A percentile compares a stretch with the other conserved stretches of the same genome.
These are phyloP conservation scores for Calocybe cyanea DNA, from an alignment of 768 basidiomycete genomes.

Conservation along the genomic window DNA sequence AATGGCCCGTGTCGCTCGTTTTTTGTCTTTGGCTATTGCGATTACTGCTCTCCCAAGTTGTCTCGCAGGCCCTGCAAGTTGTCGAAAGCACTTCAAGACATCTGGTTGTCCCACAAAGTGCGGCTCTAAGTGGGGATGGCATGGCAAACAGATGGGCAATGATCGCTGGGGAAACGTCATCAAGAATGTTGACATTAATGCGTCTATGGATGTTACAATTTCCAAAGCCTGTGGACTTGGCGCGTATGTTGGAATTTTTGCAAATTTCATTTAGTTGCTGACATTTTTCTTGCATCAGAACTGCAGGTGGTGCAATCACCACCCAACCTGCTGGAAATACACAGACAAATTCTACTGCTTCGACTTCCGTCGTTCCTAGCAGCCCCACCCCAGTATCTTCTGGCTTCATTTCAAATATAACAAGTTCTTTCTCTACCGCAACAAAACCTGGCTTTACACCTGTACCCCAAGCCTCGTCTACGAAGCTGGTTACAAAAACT, in stretches of 20 bases:
- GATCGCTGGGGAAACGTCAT: constrained; percentile 56
- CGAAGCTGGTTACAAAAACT: constrained; percentile 13
- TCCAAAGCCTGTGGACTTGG: constrained; percentile 40
- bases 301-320: constrained; percentile 16
- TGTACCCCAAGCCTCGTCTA: constrained; percentile 5
- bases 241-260: background rate
- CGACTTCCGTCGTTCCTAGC: background rate
- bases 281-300: background rate
- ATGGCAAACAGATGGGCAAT: constrained; percentile 45
- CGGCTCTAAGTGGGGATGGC: constrained; percentile 43
- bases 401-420: background rate
- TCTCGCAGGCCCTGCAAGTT: constrained; percentile 45
- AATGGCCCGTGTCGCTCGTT: constrained; percentile 35
- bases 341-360: constrained; percentile 9
- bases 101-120: constrained; percentile 35
- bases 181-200: constrained; percentile 25
- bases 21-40: constrained; percentile 31
- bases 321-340: constrained; percentile 14
- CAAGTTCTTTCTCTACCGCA: constrained; percentile 9
- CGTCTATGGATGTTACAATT: constrained; percentile 32
- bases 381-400: background rate
- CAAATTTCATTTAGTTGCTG: background rate
- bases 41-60: constrained; percentile 31
- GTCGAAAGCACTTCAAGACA: constrained; percentile 31
- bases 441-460: background rate